Percentiles rank a stretch among this genome's conserved stretches.
Evolutionary conservation across 768 basidiomycete genomes (phyloP).

Genomic region (Neoboletus magnificus): DNA sequence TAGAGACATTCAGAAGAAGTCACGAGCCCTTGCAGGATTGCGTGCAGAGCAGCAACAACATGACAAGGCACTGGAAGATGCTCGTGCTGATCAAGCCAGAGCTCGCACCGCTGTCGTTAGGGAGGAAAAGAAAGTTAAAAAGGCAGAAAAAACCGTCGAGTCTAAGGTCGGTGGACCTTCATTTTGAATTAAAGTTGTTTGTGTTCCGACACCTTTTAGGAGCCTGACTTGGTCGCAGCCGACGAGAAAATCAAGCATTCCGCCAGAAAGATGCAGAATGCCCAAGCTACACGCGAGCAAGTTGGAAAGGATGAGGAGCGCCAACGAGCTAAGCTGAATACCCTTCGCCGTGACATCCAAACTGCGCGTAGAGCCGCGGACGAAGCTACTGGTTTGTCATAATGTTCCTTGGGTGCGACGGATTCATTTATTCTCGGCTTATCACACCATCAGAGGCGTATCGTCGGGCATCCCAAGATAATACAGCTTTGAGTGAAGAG

Average conservation of each 20-base stretch:
- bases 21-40: constrained; percentile 64
- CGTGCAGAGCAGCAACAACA: constrained; percentile 66
- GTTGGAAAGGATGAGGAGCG: constrained; percentile 57
- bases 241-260: constrained; percentile 90
- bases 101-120: constrained; percentile 72
- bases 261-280: constrained; percentile 71
- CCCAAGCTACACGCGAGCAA: constrained; percentile 57
- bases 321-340: constrained; percentile 50
- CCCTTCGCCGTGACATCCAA: constrained; percentile 61
- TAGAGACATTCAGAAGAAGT: constrained; percentile 66
- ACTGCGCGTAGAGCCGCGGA: constrained; percentile 68
- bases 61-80: constrained; percentile 68
- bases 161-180: constrained; percentile 56
- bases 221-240: constrained; percentile 77
- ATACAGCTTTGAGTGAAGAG: constrained; percentile 75
- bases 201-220: constrained; percentile 45
- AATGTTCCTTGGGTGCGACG: neutral
- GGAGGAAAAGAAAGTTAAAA: constrained; percentile 86
- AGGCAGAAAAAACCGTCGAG: constrained; percentile 85
- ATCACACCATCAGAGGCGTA: constrained; percentile 58
- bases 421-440: neutral
- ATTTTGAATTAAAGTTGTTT: neutral
- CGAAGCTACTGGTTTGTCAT: constrained; percentile 66
- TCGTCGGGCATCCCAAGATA: constrained; percentile 65
- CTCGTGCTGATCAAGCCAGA: constrained; percentile 77